Evolutionary conservation across 257 asterid species (phyloP), one percentile per base, ranked within the genome.

Genomic region (Sherardia arvensis): DNA sequence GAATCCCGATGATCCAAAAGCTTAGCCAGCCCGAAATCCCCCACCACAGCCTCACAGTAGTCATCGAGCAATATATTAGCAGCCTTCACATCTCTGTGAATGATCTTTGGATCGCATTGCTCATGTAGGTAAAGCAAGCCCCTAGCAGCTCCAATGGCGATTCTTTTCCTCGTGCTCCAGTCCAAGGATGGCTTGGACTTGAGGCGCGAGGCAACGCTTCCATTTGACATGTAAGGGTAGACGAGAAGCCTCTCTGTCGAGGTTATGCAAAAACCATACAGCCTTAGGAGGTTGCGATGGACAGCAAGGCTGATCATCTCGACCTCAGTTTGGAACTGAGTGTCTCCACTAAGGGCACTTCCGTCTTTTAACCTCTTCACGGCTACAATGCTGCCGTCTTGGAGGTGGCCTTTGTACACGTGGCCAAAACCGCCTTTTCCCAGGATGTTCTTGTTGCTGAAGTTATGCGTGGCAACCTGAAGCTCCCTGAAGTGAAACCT

Each of bases 41-140:
- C 98, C 1, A 92, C 95, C 26, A 92, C 97, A 11, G 97, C 95
- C 64, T 89, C 98, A 63, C 78, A 92, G 78, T 77, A 74, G 69
- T 89, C 97, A 54, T 92, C 97, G 0, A 92, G 95, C 76, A 92
- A 69, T 76, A 92, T 87, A 61, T 92, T 92, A 30, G 99, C 99
- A 17, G 99, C 99, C 76, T 92, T 92, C 43, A 92, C 99, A n/a
- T 92, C 99, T 65, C 99, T 79, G 75, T 89, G 99, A 38, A 92
- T 92, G 66, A 91, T 91, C 82, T 91, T 91, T 6, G 98, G 98
- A 65, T 91, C 96, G 68, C 98, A 91, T 69, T 91, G 98, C 73
- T 92, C 99, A 27, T 92, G 99, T 17, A 92, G 78, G 79, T 92
- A 92, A 22, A 92, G 49, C 68, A 92, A 75, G n/a, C 97, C 99